A percentile compares a stretch with the other conserved stretches of the same genome.
Evolutionary conservation across 176 grass and related monocot species (phyloP).

Genomic region (Themeda triandra): DNA sequence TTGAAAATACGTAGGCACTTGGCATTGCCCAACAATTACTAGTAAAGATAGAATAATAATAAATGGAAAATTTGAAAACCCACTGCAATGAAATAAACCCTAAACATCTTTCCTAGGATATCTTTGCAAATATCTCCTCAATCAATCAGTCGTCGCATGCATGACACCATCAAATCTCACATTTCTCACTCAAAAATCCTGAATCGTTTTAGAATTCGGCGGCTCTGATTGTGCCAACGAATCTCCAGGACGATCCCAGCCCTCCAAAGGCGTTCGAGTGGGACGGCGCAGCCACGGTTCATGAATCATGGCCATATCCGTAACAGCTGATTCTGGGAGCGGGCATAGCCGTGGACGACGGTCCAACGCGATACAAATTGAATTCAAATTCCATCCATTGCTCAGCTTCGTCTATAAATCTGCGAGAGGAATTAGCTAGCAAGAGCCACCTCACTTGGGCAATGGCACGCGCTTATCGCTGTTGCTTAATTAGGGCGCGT

Average conservation of each 20-base stretch:
- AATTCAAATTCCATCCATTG: not conserved
- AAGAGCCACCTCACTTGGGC: not conserved
- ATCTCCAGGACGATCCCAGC: not conserved
- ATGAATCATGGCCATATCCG: not conserved
- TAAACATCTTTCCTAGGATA: not conserved
- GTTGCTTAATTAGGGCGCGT: conserved; percentile 1
- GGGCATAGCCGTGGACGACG: not conserved
- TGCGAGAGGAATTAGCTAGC: not conserved
- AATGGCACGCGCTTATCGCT: not conserved
- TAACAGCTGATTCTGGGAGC: not conserved
- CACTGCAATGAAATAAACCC: not conserved
- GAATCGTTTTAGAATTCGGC: not conserved
- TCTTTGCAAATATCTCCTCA: not conserved
- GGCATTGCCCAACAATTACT: not conserved
- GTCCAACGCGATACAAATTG: not conserved
- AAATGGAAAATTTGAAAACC: not conserved
- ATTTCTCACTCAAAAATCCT: not conserved
- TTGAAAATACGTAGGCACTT: not conserved
- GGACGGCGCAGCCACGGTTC: not conserved
- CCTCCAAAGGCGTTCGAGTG: not conserved
- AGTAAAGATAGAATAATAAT: not conserved
- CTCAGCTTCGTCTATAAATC: not conserved
- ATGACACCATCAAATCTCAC: not conserved
- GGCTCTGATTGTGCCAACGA: not conserved
- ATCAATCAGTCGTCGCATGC: not conserved